Conservation (phyloP, 345 rosid genomes). For the Rhodomyrtus tomentosa region DNA sequence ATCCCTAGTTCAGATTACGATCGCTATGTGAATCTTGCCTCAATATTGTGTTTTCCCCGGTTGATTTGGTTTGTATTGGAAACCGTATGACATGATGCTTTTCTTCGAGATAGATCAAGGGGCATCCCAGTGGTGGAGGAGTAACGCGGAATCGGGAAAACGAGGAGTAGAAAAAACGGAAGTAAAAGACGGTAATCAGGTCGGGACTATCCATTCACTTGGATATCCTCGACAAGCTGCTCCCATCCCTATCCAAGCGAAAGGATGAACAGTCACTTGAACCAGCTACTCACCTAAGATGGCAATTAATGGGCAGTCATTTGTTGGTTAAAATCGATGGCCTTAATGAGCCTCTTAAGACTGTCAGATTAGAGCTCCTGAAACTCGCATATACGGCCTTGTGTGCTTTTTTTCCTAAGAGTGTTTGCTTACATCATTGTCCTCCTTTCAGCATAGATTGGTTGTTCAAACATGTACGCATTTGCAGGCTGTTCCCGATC, state of each 20-base stretch:
- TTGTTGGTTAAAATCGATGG: background rate
- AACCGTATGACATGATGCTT: background rate
- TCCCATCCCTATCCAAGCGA: background rate
- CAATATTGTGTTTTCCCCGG: background rate
- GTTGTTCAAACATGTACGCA: background rate
- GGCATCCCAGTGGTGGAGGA: background rate
- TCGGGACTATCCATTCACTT: background rate
- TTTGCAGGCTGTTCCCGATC: background rate
- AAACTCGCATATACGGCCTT: background rate
- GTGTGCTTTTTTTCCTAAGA: background rate
- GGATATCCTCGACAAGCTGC: background rate
- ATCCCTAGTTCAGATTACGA: background rate
- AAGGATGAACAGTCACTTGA: background rate
- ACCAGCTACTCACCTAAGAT: background rate
- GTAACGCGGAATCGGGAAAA: no score
- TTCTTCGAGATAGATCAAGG: background rate
- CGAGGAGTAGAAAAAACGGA: background rate
- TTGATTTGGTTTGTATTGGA: background rate
- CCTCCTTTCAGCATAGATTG: background rate
- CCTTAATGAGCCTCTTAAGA: background rate
- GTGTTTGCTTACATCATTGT: background rate
- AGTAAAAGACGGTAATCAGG: background rate
- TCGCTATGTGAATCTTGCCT: background rate
- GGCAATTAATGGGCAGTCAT: background rate
- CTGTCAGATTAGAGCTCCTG: fast-evolving